These are phyloP conservation scores for Edaphochlamys debaryana DNA, from an alignment of 139 green algal genomes.

Conservation along the genomic window DNA sequence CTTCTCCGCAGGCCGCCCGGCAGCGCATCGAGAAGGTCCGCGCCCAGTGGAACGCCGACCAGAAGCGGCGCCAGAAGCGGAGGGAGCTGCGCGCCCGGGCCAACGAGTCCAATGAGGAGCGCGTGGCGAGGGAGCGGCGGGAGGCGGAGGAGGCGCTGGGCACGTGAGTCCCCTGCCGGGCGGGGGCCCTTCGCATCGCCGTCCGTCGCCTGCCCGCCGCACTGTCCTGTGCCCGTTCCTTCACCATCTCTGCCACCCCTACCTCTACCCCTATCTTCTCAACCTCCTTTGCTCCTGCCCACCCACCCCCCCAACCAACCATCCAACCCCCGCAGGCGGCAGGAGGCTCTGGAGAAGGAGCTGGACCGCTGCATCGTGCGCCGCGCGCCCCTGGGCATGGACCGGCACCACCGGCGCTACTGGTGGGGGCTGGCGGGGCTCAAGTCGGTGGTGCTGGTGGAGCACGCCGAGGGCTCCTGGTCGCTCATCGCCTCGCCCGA, in stretches of 20 bases:
- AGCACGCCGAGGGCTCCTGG: conserved; percentile 29
- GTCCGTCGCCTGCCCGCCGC: too few relatives aligned
- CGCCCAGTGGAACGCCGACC: conserved; percentile 37
- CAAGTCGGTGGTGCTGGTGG: conserved; percentile 44
- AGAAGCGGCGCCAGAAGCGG: conserved; percentile 4
- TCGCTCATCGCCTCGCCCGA: conserved; percentile 41
- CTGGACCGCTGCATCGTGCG: conserved; percentile 51
- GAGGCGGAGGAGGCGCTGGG: conserved; percentile 47
- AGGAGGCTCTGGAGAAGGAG: conserved; percentile 60
- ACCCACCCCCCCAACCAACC: too few relatives aligned
- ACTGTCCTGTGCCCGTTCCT: too few relatives aligned
- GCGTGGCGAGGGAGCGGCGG: conserved; percentile 17
- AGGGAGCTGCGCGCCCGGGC: conserved; percentile 14
- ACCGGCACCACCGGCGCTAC: conserved; percentile 74
- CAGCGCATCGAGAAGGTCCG: conserved; percentile 44
- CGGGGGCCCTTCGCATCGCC: too few relatives aligned
- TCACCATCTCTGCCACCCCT: too few relatives aligned
- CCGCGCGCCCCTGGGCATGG: conserved; percentile 65
- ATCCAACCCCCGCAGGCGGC: conserved; percentile 45
- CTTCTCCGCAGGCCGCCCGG: conserved; percentile 46
- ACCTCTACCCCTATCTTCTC: too few relatives aligned
- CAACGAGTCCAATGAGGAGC: conserved; percentile 23
- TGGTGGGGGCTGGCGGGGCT: conserved; percentile 63
- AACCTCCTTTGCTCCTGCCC: too few relatives aligned
- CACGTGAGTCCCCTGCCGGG: conserved; percentile 41